These are phyloP conservation scores for Hirschioporus abietinus DNA, from an alignment of 768 basidiomycete genomes.

Conservation along the genomic window DNA sequence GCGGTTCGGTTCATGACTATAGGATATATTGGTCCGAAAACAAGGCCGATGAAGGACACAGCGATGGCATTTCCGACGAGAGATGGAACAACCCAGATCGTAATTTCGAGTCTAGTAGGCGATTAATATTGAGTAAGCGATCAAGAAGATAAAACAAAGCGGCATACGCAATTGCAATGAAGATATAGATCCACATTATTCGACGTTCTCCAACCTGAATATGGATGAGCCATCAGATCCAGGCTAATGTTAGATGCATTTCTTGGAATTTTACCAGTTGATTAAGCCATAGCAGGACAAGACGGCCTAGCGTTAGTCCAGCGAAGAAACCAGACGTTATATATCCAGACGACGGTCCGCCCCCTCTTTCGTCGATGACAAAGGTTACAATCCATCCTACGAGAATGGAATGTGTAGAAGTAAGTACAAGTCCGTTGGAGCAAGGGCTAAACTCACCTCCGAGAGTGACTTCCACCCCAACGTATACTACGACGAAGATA, in stretches of 20 bases:
- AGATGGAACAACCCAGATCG: slow-evolving; percentile 34
- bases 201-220: slow-evolving; percentile 31
- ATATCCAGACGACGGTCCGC: slow-evolving; percentile 43
- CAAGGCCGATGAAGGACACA: slow-evolving; percentile 32
- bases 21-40: slow-evolving; percentile 36
- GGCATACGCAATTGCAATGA: slow-evolving; percentile 32
- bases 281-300: slow-evolving; percentile 48
- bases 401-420: neutral
- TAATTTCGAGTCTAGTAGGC: slow-evolving; percentile 26
- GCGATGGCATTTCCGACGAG: slow-evolving; percentile 32
- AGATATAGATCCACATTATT: slow-evolving; percentile 31
- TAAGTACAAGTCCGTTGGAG: neutral
- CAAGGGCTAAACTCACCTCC: slow-evolving; percentile 11
- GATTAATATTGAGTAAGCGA: neutral
- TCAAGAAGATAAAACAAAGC: neutral
- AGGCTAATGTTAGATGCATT: neutral
- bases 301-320: slow-evolving; percentile 44
- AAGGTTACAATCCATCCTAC: slow-evolving; percentile 52
- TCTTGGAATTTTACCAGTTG: slow-evolving; percentile 22
- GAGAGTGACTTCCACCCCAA: slow-evolving; percentile 28
- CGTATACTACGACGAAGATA: slow-evolving; percentile 38
- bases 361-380: slow-evolving; percentile 38
- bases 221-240: neutral
- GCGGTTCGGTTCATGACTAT: slow-evolving; percentile 23
- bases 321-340: slow-evolving; percentile 48